Conservation (phyloP, 305 asterid species). For the Solanum hybrid region DNA sequence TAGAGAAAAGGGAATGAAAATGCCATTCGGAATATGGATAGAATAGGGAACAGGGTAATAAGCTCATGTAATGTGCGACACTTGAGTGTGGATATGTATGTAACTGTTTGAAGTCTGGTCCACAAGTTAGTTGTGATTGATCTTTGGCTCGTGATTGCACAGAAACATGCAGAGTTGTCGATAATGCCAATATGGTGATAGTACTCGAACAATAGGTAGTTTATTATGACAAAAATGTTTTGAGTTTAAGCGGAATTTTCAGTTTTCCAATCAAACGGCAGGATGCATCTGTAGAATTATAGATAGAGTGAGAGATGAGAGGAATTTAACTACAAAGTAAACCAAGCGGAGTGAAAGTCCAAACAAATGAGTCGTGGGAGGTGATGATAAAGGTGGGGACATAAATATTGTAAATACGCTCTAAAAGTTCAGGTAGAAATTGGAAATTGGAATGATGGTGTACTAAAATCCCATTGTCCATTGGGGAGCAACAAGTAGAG, state of each 20-base stretch:
- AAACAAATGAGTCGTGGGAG: background rate
- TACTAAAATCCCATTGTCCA: background rate
- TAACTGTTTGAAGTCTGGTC: background rate
- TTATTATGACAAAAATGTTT: background rate
- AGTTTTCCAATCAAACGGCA: background rate
- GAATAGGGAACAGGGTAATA: background rate
- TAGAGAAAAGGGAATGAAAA: background rate
- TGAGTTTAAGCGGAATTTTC: background rate
- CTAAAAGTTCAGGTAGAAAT: background rate
- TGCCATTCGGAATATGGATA: background rate
- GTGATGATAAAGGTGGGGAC: background rate
- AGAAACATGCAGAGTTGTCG: background rate
- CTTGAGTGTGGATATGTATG: background rate
- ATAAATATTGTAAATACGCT: background rate
- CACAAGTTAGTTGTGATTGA: background rate
- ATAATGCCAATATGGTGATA: background rate
- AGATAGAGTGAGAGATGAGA: background rate
- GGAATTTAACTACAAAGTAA: background rate
- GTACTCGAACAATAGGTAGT: background rate
- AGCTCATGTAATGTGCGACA: background rate
- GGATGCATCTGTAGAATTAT: background rate
- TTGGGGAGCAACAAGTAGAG: background rate
- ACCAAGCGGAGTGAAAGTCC: background rate
- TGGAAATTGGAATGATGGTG: background rate
- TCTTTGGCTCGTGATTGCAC: background rate